phyloP scores from a whole-genome alignment of 305 asterid genomes.

The Solanum hybrid region DNA sequence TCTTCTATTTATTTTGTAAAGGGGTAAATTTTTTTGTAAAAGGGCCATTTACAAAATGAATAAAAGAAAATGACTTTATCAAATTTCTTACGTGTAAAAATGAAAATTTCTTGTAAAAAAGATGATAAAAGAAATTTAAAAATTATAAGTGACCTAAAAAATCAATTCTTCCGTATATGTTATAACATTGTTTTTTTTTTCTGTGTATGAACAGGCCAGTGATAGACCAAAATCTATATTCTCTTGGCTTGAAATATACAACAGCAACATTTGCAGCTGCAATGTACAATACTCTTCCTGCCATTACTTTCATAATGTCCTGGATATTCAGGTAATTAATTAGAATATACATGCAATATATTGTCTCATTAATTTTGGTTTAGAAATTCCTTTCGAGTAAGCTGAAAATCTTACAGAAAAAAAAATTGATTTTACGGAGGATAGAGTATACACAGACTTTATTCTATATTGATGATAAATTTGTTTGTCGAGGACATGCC shows the following conservation, averaged over 20 bases:
- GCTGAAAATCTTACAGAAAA: no score
- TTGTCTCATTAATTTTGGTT: not conserved
- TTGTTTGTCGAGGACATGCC: fast-evolving
- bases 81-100: not conserved
- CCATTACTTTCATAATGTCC: constrained; percentile 77
- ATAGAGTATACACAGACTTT: not conserved
- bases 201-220: constrained; percentile 58
- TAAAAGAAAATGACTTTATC: not conserved
- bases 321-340: constrained; percentile 52
- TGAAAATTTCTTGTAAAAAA: no score
- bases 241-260: constrained; percentile 79
- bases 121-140: not conserved
- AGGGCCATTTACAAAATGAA: no score
- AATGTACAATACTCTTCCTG: constrained; percentile 84
- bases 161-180: not conserved
- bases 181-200: not conserved
- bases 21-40: not conserved
- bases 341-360: not conserved
- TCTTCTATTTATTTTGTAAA: not conserved
- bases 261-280: constrained; percentile 94
- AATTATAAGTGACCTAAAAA: not conserved
- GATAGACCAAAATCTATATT: constrained; percentile 77
- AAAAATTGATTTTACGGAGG: no score
- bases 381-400: no score
- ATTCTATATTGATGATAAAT: not conserved